Evolutionary conservation across 805 yeast genomes (phyloP), one percentile per base, ranked within the genome.

Genomic region (Monosporozyma siamensis): DNA sequence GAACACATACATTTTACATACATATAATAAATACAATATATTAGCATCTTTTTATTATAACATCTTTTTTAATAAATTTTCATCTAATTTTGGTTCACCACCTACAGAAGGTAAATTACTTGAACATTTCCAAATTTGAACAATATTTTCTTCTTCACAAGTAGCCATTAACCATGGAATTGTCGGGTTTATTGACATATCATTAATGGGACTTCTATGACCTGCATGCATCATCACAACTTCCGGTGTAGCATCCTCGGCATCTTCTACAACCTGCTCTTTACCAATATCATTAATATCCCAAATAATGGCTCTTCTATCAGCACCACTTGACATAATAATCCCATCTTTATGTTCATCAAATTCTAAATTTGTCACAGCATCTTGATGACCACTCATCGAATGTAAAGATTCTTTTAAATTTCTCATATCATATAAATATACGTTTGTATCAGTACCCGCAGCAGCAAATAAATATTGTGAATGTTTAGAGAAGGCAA

Each of bases 141-240:
- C 58, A 27, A 67, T 61, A 48, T 69, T 69, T 29, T 69, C 70
- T 48, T 69, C 73, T 39, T 71, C 70, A 6, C 66, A 59, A 29
- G 84, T 72, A 0, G 83, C 86, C 43, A 82, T 54, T 30, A 84
- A 72, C 89, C 90, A 84, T n/a, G 84, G 84, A 44, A 78, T 70
- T 31, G 58, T 56, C 5, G 80, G 78, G 55, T 79, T 81, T 70
- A 85, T 79, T 26, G 78, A 72, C 50, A 84, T 68, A 58, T 84
- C 95, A 34, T 80, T 78, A 14, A 84, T 80, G 5, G 81, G 70
- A 14, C 86, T 81, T 15, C 88, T 80, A 56, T 87, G 95, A 17
- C 95, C 95, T 30, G 94, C 95, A 58, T 87, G 95, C 80, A 87
- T 82, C 88, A 86, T 82, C 52, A 86, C 68, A 27, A 87, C 64